Percentiles rank a stretch among this genome's conserved stretches.
phyloP scores from a whole-genome alignment of 2,329 filamentous ascomycete species.

The Pezicula rhizophila region DNA sequence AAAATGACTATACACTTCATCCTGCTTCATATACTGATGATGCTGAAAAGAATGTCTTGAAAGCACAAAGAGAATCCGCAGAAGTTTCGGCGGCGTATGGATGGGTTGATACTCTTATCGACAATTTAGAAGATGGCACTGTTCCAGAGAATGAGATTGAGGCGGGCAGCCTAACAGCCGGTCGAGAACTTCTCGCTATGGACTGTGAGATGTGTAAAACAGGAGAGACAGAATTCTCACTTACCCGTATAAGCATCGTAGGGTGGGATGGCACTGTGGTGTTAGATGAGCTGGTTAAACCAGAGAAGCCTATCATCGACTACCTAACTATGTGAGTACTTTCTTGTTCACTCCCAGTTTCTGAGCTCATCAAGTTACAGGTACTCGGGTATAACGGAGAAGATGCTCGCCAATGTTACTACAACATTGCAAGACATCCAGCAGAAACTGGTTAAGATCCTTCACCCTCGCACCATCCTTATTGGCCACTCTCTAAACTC shows the following conservation, averaged over 20 bases:
- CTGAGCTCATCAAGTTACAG: constrained; percentile 22
- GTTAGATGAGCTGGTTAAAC: constrained; percentile 89
- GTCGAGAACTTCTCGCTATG: constrained; percentile 71
- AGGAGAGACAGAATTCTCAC: constrained; percentile 68
- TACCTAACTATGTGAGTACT: constrained; percentile 67
- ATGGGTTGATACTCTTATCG: constrained; percentile 77
- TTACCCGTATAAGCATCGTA: constrained; percentile 84
- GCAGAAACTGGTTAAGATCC: constrained; percentile 61
- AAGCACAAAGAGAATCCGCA: constrained; percentile 43
- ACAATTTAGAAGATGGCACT: constrained; percentile 58
- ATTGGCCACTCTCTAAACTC: constrained; percentile 78
- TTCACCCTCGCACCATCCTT: constrained; percentile 68
- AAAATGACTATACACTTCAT: constrained; percentile 81
- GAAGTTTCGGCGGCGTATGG: constrained; percentile 51
- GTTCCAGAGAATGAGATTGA: constrained; percentile 67
- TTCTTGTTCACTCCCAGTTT: constrained; percentile 7
- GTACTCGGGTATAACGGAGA: constrained; percentile 86
- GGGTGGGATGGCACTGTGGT: constrained; percentile 78
- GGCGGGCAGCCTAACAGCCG: constrained; percentile 76
- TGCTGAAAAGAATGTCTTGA: constrained; percentile 47
- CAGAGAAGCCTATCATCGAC: constrained; percentile 78
- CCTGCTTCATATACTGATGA: constrained; percentile 62
- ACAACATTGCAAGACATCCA: constrained; percentile 84
- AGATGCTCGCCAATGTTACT: constrained; percentile 75
- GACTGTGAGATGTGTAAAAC: constrained; percentile 99